Base-by-base conservation (phyloP, 2,329 filamentous ascomycete genomes). In the Huntiella abstrusa region DNA sequence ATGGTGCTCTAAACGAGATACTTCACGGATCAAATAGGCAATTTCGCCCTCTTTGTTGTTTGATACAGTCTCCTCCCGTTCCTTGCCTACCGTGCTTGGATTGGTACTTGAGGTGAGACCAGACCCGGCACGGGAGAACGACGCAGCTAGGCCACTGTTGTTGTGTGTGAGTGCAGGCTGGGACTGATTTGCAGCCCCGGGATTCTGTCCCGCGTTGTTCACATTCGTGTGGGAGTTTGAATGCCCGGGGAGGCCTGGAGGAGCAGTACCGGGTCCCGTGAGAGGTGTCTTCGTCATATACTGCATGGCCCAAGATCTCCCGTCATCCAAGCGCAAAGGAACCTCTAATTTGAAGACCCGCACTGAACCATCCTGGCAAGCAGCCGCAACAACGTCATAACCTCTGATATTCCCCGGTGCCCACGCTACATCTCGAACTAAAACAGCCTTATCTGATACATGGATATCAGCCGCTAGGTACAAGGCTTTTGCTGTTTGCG, bases 401-500 rank as follows among this genome's bases (percentile, higher is more conserved):
- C 88, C 88, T 35, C 87, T 69, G 55, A 92, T 85, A 53, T 86
- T 92, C 10, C 86, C 88, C 41, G 86, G 82, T 1, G 88, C 85
- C 91, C 91, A 98, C 2, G 84, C 80, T 1, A 95, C 74, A 58
- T 95, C 87, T 41, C 88, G 72, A 5, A 95, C 82, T 35, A 96
- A 69, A 1, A 79, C 77, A 5, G 74, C 41, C 13, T 42, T 41
- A 66, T 56, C 86, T 80, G 37, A 39, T 5, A 39, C 35, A 12
- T 43, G 41, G 2, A 43, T 11, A 17, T 43, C 41, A 15, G 80
- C 77, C 0, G 86, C 86, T 5, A 83, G 73, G 58, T 93, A 94
- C 57, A 96, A 92, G 49, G 84, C 80, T 51, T 83, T 82, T 66
- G 58, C 75, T 63, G 63, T 77, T 65, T 60, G 66, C 12, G 62